Evolutionary conservation across 306 rosid genomes (phyloP).

Genomic region (Medicago lupulina): DNA sequence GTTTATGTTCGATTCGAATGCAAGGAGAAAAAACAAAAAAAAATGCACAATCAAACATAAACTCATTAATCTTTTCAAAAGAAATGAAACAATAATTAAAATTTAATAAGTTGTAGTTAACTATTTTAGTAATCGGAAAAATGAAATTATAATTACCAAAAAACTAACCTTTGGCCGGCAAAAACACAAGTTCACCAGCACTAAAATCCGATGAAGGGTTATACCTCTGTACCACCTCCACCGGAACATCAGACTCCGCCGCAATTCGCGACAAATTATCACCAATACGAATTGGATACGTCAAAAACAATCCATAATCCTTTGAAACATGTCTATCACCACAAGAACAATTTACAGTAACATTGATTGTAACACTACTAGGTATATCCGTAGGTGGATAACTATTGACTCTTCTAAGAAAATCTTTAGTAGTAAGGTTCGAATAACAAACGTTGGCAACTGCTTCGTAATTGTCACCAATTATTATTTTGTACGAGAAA

Average conservation of each 20-base stretch:
- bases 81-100: background rate
- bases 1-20: no score
- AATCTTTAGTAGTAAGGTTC: slow-evolving; percentile 56
- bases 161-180: slow-evolving; percentile 80
- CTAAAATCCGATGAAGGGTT: slow-evolving; percentile 51
- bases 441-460: slow-evolving; percentile 48
- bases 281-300: slow-evolving; percentile 53
- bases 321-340: slow-evolving; percentile 59
- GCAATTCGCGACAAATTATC: slow-evolving; percentile 48
- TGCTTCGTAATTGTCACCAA: slow-evolving; percentile 34
- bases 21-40: background rate
- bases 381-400: slow-evolving; percentile 36
- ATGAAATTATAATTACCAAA: background rate
- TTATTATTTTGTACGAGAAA: slow-evolving; percentile 49
- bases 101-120: background rate
- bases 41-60: background rate
- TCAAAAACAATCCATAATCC: slow-evolving; percentile 57
- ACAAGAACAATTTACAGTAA: slow-evolving; percentile 71
- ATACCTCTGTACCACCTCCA: slow-evolving; percentile 49
- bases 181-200: slow-evolving; percentile 56
- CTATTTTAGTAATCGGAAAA: background rate
- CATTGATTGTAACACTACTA: slow-evolving; percentile 42
- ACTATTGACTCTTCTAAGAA: slow-evolving; percentile 52
- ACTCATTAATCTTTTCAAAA: background rate
- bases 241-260: slow-evolving; percentile 47